phyloP scores from a whole-genome alignment of 306 rosid genomes.

The Cucurbita moschata region DNA sequence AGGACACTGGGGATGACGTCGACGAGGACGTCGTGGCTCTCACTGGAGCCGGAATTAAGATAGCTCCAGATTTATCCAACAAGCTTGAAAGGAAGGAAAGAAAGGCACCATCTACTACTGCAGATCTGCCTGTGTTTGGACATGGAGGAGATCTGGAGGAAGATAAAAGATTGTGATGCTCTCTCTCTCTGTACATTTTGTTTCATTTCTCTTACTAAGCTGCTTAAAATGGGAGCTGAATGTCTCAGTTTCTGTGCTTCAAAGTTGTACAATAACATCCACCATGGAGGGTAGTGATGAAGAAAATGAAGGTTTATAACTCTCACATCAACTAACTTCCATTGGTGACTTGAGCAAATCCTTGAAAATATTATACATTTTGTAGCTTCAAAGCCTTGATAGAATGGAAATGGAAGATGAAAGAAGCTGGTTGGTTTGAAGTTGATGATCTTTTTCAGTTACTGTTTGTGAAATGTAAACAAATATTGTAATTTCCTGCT shows the following conservation, averaged over 20 bases:
- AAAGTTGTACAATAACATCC: background rate
- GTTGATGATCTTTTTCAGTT: background rate
- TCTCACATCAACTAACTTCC: background rate
- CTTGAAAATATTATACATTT: background rate
- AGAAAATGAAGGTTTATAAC: background rate
- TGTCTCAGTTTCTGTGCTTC: background rate
- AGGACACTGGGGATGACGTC: conserved; percentile 62
- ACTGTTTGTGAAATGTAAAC: background rate
- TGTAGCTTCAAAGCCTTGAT: background rate
- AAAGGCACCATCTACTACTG: conserved; percentile 19
- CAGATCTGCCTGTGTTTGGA: conserved; percentile 31
- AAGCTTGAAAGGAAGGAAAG: conserved; percentile 42
- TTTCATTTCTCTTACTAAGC: background rate
- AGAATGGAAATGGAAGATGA: background rate
- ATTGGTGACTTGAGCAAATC: background rate
- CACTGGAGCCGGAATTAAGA: conserved; percentile 43
- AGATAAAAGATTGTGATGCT: conserved; percentile 56
- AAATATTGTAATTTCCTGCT: background rate
- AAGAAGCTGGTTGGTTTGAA: background rate
- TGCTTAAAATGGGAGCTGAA: background rate
- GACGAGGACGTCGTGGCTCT: conserved; percentile 79
- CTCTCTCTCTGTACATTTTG: background rate
- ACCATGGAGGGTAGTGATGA: background rate
- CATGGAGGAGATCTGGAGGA: conserved; percentile 68
- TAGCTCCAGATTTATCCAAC: background rate